phyloP scores from a whole-genome alignment of 345 rosid genomes.

The Raphanus raphanistrum region DNA sequence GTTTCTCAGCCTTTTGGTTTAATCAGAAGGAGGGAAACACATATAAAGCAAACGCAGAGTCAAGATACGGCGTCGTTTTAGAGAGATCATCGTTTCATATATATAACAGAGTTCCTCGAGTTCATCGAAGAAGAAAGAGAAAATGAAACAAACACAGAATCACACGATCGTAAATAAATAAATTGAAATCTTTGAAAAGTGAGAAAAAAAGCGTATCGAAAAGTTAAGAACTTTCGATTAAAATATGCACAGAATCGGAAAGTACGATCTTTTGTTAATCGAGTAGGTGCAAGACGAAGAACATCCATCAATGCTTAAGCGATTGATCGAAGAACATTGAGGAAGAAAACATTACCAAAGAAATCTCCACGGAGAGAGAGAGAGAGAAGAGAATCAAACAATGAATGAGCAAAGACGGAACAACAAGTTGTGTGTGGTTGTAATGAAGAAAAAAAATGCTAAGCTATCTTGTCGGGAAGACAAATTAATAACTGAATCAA shows the following conservation, averaged over 20 bases:
- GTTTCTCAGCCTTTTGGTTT: conserved; percentile 3
- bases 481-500: background rate
- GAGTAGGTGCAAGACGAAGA: background rate
- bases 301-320: background rate
- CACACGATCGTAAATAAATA: background rate
- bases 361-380: conserved; percentile 7
- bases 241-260: background rate
- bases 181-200: background rate
- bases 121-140: background rate
- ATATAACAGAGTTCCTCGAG: background rate
- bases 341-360: conserved; percentile 12
- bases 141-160: conserved; percentile 11
- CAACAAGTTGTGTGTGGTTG: conserved; percentile 4
- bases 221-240: background rate
- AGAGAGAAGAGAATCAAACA: background rate
- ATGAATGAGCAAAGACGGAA: background rate
- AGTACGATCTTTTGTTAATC: background rate
- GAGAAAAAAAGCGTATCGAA: background rate
- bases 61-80: background rate
- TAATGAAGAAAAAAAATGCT: background rate
- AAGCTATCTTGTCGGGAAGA: conserved; percentile 16
- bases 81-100: background rate
- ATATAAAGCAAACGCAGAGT: background rate
- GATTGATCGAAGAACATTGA: conserved; percentile 1
- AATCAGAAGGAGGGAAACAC: too few relatives aligned